Evolutionary conservation across 805 yeast genomes (phyloP), one percentile per base, ranked within the genome.

Genomic region (Yamadazyma sp.): DNA sequence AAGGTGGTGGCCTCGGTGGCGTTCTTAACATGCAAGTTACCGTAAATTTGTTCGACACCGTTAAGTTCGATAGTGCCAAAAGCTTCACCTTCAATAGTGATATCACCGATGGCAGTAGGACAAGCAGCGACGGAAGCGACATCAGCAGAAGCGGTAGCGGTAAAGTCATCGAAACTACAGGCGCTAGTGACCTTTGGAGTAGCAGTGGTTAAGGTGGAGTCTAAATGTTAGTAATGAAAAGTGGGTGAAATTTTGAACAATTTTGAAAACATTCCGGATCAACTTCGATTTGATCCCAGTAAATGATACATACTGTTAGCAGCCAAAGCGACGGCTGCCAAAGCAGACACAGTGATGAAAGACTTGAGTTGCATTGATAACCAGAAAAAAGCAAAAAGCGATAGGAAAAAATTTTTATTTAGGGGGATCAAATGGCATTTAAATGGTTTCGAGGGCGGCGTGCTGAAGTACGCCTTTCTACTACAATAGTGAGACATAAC

Each of bases 81-180:
- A 13, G 46, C 50, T 47, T 66, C 71, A 68, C 90, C 90, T 41
- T 74, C 57, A 57, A 91, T 74, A 66, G 70, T 62, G 53, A 93
- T 69, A 61, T 82, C 82, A 75, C 96, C 98, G 47, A 77, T 75
- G 50, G 93, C 73, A 46, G 88, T 84, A 25, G 76, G 63, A 78
- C 99, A 93, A 32, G 80, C 71, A 34, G 86, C 64, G 38, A 84
- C 76, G 18, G 62, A 55, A 54, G 88, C 95, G 58, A 91, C 78
- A 51, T 88, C 90, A 21, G 84, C 53, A 66, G 89, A 88, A 28
- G 81, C 77, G 38, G 93, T 79, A 52, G 88, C 95, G 37, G 95
- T 85, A 50, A 73, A 70, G 34, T 67, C 62, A 19, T 69, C 54
- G 70, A 82, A 78, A 25, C 84, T 72, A 76, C 95, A 85, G 19